Percentiles rank a stretch among this genome's conserved stretches.
These are phyloP conservation scores for Starmerella riodocensis DNA, from an alignment of 805 yeast species.

Conservation along the genomic window DNA sequence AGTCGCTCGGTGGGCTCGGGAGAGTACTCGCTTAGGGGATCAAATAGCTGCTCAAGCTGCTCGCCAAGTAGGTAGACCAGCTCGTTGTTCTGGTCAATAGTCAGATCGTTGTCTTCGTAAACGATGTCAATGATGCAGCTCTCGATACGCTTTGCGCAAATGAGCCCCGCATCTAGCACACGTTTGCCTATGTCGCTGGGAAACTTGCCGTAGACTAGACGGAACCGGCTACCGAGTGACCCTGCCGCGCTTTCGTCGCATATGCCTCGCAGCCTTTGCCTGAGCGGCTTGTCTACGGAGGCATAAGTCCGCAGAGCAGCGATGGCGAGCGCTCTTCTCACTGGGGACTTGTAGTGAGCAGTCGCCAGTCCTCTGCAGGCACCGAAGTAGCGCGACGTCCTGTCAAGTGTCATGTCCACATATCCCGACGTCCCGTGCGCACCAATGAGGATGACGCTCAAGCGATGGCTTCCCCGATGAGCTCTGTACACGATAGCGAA, in stretches of 20 bases:
- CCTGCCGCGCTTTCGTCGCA: constrained; percentile 79
- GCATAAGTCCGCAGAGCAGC: constrained; percentile 57
- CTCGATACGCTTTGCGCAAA: constrained; percentile 37
- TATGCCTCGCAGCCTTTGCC: constrained; percentile 5
- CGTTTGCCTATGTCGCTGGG: constrained; percentile 48
- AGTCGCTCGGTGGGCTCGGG: constrained; percentile 72
- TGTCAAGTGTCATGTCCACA: constrained; percentile 43
- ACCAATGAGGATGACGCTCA: constrained; percentile 26
- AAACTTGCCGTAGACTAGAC: constrained; percentile 36
- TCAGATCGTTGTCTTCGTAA: constrained; percentile 41
- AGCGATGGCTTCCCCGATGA: constrained; percentile 16
- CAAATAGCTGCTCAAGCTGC: constrained; percentile 77
- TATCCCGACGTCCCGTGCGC: constrained; percentile 51
- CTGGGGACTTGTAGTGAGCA: constrained; percentile 40
- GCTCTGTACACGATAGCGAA: constrained; percentile 27
- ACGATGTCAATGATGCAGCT: constrained; percentile 61
- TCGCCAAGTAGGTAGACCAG: constrained; percentile 68
- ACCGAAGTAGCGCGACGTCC: constrained; percentile 57
- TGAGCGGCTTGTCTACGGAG: constrained; percentile 32
- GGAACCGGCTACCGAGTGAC: constrained; percentile 53
- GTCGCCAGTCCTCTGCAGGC: constrained; percentile 58
- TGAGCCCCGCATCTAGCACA: constrained; percentile 43
- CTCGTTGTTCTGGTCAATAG: constrained; percentile 56
- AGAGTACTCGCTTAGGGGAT: constrained; percentile 79
- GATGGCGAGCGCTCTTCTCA: constrained; percentile 64